Conservation (phyloP, 768 basidiomycete species). For the Suillus placidus region DNA sequence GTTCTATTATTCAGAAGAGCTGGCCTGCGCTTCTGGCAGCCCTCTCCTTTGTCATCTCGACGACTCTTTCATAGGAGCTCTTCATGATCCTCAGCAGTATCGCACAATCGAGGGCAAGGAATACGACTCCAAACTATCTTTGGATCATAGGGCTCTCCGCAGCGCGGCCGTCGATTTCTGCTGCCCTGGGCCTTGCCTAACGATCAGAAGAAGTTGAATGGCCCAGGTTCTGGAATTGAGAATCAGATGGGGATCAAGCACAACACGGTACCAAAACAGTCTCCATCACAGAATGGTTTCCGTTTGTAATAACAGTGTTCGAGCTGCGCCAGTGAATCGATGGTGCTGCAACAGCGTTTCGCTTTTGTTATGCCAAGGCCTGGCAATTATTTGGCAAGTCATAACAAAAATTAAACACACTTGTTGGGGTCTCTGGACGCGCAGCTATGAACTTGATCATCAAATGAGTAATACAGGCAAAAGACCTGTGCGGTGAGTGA, state of each 20-base stretch:
- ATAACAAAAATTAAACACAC: neutral
- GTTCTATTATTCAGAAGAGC: neutral
- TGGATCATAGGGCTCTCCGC: slow-evolving; percentile 67
- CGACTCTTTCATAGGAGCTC: neutral
- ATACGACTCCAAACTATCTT: slow-evolving; percentile 76
- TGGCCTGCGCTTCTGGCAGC: neutral
- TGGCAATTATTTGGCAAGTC: neutral
- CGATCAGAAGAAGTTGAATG: neutral
- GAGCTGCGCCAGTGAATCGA: neutral
- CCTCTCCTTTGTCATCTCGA: neutral
- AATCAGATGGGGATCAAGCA: neutral
- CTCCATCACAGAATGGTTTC: neutral
- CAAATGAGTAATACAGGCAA: neutral
- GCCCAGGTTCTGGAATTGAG: neutral
- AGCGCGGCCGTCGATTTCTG: slow-evolving; percentile 65
- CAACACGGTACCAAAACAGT: neutral
- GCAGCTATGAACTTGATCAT: neutral
- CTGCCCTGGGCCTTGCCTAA: neutral
- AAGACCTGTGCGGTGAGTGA: neutral
- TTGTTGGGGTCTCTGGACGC: neutral
- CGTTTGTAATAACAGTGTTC: neutral
- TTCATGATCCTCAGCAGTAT: neutral
- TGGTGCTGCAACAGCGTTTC: neutral
- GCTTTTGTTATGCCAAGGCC: neutral
- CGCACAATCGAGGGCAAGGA: slow-evolving; percentile 65